Percentiles rank a stretch among this genome's conserved stretches.
These are phyloP conservation scores for Kuraishia floccosa DNA, from an alignment of 805 yeast genomes.

Conservation along the genomic window DNA sequence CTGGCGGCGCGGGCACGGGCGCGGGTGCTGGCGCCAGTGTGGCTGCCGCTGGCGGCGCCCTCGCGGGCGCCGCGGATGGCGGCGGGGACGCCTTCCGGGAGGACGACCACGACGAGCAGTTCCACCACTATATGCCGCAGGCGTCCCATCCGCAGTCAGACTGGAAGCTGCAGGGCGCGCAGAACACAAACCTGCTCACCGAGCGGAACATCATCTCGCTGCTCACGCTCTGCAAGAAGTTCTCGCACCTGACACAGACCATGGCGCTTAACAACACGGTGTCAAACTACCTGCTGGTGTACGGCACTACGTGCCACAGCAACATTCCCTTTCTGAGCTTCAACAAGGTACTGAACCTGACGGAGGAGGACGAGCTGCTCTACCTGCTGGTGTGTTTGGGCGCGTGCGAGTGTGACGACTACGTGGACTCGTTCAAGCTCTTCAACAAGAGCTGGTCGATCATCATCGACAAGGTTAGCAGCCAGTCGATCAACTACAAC, in stretches of 20 bases:
- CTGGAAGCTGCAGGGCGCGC: not conserved
- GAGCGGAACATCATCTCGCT: slow-evolving; percentile 3
- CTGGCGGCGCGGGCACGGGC: not conserved
- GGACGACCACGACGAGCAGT: not conserved
- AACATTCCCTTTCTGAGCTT: slow-evolving; percentile 9
- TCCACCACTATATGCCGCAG: not conserved
- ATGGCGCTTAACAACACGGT: slow-evolving; percentile 10
- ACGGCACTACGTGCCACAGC: slow-evolving; percentile 9
- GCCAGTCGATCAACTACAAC: slow-evolving; percentile 17
- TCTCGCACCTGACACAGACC: slow-evolving; percentile 10
- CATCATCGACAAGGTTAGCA: slow-evolving; percentile 15
- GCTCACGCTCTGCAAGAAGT: slow-evolving; percentile 14
- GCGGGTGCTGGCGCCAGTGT: not conserved
- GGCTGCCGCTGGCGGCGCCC: not conserved
- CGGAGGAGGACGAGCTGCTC: slow-evolving; percentile 25
- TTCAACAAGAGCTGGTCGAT: slow-evolving; percentile 34
- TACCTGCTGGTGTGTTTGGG: slow-evolving; percentile 36
- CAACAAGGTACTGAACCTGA: slow-evolving; percentile 10
- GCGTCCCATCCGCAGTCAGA: not conserved
- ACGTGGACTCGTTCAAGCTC: slow-evolving; percentile 21
- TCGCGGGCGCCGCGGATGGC: not conserved
- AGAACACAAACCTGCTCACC: slow-evolving; percentile 1
- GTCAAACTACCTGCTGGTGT: slow-evolving; percentile 13
- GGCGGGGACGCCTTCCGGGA: not conserved
- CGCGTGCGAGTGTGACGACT: slow-evolving; percentile 22